Evolutionary conservation across 345 rosid species (phyloP).

Genomic region (Murraya paniculata): DNA sequence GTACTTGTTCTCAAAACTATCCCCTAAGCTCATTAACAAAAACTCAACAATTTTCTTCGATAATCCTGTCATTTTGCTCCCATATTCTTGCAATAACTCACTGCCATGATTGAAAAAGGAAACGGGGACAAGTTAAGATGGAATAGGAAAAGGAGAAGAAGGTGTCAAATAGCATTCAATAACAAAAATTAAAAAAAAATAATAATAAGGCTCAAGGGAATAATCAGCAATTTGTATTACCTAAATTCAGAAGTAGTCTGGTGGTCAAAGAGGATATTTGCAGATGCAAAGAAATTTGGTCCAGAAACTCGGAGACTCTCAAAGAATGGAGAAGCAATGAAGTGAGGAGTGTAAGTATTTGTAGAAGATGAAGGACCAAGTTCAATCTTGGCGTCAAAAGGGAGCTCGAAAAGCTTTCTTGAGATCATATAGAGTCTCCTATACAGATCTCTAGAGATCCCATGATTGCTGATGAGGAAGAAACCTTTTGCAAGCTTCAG

Average conservation of each 20-base stretch:
- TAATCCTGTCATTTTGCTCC: slow-evolving; percentile 32
- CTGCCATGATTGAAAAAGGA: background rate
- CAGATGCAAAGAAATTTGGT: slow-evolving; percentile 35
- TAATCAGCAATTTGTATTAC: slow-evolving; percentile 9
- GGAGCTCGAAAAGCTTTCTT: slow-evolving; percentile 26
- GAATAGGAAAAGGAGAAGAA: background rate
- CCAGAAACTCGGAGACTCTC: slow-evolving; percentile 38
- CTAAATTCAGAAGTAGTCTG: slow-evolving; percentile 29
- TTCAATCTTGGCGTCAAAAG: slow-evolving; percentile 27
- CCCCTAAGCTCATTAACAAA: slow-evolving; percentile 26
- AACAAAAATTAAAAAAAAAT: background rate
- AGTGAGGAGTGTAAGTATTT: slow-evolving; percentile 35
- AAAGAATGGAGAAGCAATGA: slow-evolving; percentile 48
- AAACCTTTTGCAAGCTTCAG: slow-evolving; percentile 39
- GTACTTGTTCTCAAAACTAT: slow-evolving; percentile 21
- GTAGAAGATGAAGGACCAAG: slow-evolving; percentile 33
- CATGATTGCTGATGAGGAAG: slow-evolving; percentile 40
- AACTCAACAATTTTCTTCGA: slow-evolving; percentile 26
- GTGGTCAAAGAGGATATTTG: slow-evolving; percentile 10
- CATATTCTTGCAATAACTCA: slow-evolving; percentile 32
- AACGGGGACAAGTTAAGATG: background rate
- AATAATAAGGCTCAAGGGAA: background rate
- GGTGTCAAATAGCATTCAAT: no score
- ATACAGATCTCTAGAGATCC: slow-evolving; percentile 33
- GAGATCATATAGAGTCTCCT: slow-evolving; percentile 22